phyloP scores from a whole-genome alignment of 192 early-diverging fungal species.

The Podila verticillata region DNA sequence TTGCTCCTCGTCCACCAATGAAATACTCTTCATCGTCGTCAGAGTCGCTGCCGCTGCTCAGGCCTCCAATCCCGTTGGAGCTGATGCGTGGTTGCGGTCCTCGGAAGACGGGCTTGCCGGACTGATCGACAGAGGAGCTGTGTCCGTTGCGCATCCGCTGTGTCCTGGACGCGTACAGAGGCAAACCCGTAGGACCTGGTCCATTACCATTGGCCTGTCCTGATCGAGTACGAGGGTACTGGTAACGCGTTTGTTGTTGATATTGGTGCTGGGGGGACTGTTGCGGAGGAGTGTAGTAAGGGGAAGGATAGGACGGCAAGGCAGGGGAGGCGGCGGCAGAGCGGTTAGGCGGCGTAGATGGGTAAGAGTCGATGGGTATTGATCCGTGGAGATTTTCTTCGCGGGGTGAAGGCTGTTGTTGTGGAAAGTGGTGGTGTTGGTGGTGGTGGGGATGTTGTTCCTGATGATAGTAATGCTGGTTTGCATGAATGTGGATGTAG shows the following conservation, averaged over 20 bases:
- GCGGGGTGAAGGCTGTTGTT: not conserved
- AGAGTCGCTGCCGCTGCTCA: conserved; percentile 27
- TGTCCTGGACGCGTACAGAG: conserved; percentile 42
- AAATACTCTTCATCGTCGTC: conserved; percentile 21
- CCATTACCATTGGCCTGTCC: conserved; percentile 9
- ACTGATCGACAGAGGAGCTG: conserved; percentile 37
- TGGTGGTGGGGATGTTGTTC: conserved; percentile 7
- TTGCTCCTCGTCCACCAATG: conserved; percentile 14
- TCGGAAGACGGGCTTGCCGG: conserved; percentile 30
- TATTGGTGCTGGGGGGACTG: conserved; percentile 2
- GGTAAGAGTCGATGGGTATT: conserved; percentile 2
- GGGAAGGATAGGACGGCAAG: conserved; percentile 7
- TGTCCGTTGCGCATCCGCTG: conserved; percentile 41
- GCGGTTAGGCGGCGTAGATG: conserved; percentile 12
- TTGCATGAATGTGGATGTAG: conserved; percentile 30
- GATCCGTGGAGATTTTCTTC: not conserved
- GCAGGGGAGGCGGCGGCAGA: conserved; percentile 28
- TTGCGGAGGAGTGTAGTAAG: conserved; percentile 30
- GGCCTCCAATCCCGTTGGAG: conserved; percentile 24
- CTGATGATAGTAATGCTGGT: conserved; percentile 16
- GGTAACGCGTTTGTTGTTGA: conserved; percentile 28
- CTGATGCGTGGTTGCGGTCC: conserved; percentile 23
- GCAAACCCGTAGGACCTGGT: conserved; percentile 9
- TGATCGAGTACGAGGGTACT: conserved; percentile 37
- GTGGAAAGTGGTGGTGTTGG: no score